Evolutionary conservation across 2,329 filamentous ascomycete genomes (phyloP), one percentile per base, ranked within the genome.

Genomic region (Thielaviopsis populi): DNA sequence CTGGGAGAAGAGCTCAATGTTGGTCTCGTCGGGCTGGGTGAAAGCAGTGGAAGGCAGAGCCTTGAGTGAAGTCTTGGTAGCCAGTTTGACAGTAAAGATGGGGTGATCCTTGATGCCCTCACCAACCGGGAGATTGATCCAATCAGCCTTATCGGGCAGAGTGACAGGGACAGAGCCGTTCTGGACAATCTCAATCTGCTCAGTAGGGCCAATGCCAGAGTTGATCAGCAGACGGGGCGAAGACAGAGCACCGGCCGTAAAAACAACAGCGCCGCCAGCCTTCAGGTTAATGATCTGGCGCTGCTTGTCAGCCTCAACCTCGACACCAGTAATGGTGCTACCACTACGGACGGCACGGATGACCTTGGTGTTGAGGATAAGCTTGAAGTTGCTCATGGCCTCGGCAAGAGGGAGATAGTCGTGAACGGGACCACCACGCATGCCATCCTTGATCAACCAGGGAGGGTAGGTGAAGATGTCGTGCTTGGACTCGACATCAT

Each of bases 341-440:
- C 82, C 83, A 15, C 75, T 76, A 15, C 87, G 83, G n/a, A 88
- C 74, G n/a, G 88, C 79, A 40, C 85, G 80, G 68, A 80, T 79
- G 19, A 87, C 85, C 56, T 81, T 79, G 3, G 85, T 86, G 70
- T 85, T 83, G 30, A 80, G 80, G 76, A 82, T 83, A 61, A 90
- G 75, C 61, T 81, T 78, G 74, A 90, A 89, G 74, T 88, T 87
- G 48, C 75, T 73, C 66, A 83, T 78, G 46, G 75, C 74, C 60
- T 78, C 76, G 1, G 85, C 84, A 17, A 79, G 77, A 3, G 84
- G 82, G 1, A 90, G 80, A 69, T 90, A 90, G 0, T 87, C 87
- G 11, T 83, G 83, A 70, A 89, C 76, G 15, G 86, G 86, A 1
- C 87, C 87, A 54, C 83, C 83, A 66, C 87, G 78, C 72, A 87